Evolutionary conservation across 1,139 yeast species (phyloP), one percentile per base, ranked within the genome.

Genomic region (Pneumocystis oryctolagi): DNA sequence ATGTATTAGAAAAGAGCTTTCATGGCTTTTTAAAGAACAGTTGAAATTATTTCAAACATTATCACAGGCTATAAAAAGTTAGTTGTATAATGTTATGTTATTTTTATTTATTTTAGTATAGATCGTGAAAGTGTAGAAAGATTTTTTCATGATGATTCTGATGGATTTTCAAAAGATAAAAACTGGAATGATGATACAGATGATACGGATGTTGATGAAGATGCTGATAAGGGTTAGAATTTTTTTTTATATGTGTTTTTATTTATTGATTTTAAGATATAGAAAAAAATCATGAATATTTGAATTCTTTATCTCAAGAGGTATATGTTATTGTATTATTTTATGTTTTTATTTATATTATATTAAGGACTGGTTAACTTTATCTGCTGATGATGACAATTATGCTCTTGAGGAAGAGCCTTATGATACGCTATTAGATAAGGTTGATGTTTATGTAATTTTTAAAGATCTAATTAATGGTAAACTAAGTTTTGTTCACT

Each of bases 401-500:
- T 88, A 83, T 32, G 83, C 79, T 55, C 73, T 87, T 5, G 80
- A 79, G 32, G 97, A 89, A 70, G 96, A 92, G 73, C 90, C 96
- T 2, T 81, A 86, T 2, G 83, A 85, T 61, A 85, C 89, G 1
- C 84, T 95, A 0, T 76, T 92, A 65, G 97, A 92, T 69, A 75
- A 77, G 58, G 75, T 90, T 58, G 84, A 90, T 69, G 81, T 89
- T 8, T 84, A 82, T 69, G 73, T 74, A 5, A 76, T 78, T 4
- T 79, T 84, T 71, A 78, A 81, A 66, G 77, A 79, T 28, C 73
- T 75, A 34, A 47, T 47, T 9, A 20, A 47, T 47, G 31, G 55
- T 47, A 47, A 47, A 25, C 25, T 47, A 14, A 9, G 12, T 9
- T 47, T 47, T 12, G 14, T 9, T 25, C n/a, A 39, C n/a, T 47